Evolutionary conservation across 164 flowering plant species (phyloP).

Genomic region (Stephania japonica): DNA sequence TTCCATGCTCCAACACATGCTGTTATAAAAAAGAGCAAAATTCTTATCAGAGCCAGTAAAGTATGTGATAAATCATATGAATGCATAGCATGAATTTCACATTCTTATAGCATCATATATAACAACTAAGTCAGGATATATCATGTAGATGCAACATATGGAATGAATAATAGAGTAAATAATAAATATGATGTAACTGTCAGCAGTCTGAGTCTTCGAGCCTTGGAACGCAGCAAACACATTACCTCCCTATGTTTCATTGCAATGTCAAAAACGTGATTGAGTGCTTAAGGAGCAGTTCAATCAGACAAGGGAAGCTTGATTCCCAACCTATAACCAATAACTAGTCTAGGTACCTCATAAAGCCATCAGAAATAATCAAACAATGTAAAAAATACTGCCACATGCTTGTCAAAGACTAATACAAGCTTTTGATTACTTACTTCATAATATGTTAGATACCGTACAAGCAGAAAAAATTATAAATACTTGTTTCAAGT

Average conservation of each 20-base stretch:
- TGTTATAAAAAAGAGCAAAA: conserved; percentile 22
- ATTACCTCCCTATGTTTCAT: too few relatives aligned
- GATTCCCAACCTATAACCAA: neutral
- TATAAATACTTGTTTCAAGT: too few relatives aligned
- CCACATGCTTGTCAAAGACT: neutral
- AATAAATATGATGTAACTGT: too few relatives aligned
- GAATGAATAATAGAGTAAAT: too few relatives aligned
- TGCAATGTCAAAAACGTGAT: too few relatives aligned
- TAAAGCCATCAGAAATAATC: neutral
- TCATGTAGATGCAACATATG: too few relatives aligned
- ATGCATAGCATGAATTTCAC: neutral
- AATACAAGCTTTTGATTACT: neutral
- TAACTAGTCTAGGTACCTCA: neutral
- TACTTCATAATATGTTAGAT: neutral
- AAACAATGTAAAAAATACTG: neutral
- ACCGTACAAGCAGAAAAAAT: neutral
- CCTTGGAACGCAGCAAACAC: too few relatives aligned
- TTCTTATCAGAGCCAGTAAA: neutral
- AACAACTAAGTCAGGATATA: neutral
- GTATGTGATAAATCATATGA: neutral
- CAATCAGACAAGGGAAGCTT: neutral
- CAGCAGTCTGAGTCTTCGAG: too few relatives aligned
- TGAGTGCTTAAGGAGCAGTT: neutral
- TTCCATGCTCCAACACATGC: conserved; percentile 98
- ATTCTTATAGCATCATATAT: neutral